Conservation (phyloP, 2,329 filamentous ascomycete species). For the Aspergillus neoniger region DNA sequence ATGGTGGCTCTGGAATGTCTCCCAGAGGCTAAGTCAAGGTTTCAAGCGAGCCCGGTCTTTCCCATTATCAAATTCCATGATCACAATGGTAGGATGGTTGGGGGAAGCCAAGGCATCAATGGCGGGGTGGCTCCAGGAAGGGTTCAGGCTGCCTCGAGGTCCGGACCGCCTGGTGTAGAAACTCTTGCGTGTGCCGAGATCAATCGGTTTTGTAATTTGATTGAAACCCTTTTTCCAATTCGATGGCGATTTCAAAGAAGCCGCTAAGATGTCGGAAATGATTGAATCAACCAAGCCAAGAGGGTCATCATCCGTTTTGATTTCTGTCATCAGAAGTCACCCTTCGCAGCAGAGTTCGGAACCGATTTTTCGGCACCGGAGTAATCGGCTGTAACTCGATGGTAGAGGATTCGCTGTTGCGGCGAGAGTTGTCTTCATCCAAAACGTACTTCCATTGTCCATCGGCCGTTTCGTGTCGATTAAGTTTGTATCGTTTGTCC, state of each 20-base stretch:
- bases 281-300: background rate
- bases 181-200: too few species aligned
- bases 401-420: background rate
- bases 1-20: background rate
- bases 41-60: background rate
- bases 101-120: background rate
- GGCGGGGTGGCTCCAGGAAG: too few species aligned
- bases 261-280: background rate
- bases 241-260: background rate
- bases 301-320: background rate
- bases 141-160: too few species aligned
- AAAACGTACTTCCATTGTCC: constrained; percentile 9
- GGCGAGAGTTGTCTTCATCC: constrained; percentile 7
- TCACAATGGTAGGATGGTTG: background rate
- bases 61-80: background rate
- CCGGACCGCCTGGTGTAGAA: too few species aligned
- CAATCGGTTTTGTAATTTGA: background rate
- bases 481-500: constrained; percentile 13
- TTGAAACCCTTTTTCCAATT: background rate
- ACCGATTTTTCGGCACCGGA: background rate
- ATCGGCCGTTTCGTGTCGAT: background rate
- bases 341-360: background rate
- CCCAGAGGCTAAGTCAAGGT: background rate
- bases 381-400: background rate
- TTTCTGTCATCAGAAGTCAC: background rate